Percentiles rank a stretch among this genome's conserved stretches.
phyloP scores from a whole-genome alignment of 257 asterid species.

The Voacanga thouarsii region DNA sequence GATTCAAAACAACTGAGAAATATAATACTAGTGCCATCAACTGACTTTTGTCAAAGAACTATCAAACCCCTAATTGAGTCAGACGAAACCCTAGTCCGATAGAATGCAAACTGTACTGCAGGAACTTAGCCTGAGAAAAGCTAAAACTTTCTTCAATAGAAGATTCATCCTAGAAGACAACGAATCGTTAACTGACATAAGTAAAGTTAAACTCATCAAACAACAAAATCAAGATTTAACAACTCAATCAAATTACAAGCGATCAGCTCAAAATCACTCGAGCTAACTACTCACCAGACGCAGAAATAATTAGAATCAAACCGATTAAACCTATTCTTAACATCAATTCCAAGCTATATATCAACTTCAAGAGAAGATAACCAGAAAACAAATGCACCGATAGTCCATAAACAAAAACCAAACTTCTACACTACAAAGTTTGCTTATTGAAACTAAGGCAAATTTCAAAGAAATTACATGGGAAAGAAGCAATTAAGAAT shows the following conservation, averaged over 20 bases:
- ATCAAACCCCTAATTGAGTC: constrained; percentile 13
- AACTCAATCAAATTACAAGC: constrained; percentile 21
- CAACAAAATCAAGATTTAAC: neutral
- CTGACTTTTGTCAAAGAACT: neutral
- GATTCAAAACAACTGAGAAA: neutral
- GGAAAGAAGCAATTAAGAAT: neutral
- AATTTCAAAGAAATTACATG: neutral
- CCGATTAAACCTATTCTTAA: constrained; percentile 23
- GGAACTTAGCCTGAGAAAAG: neutral
- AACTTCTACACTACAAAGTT: constrained; percentile 14
- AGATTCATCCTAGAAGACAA: neutral
- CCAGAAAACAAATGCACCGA: constrained; percentile 5
- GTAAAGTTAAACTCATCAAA: constrained; percentile 4
- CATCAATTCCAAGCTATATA: constrained; percentile 18
- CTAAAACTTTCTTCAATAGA: neutral
- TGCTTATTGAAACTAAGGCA: neutral
- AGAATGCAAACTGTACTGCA: neutral
- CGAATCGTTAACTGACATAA: neutral
- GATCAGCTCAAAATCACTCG: constrained; percentile 33
- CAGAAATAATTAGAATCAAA: neutral
- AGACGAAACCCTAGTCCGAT: constrained; percentile 27
- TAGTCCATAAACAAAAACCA: neutral
- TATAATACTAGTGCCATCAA: neutral
- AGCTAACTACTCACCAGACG: constrained; percentile 15
- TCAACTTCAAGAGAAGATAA: constrained; percentile 32